Percentiles rank a stretch among this genome's conserved stretches.
phyloP scores from a whole-genome alignment of 768 basidiomycete species.

The Pholiota conissans region DNA sequence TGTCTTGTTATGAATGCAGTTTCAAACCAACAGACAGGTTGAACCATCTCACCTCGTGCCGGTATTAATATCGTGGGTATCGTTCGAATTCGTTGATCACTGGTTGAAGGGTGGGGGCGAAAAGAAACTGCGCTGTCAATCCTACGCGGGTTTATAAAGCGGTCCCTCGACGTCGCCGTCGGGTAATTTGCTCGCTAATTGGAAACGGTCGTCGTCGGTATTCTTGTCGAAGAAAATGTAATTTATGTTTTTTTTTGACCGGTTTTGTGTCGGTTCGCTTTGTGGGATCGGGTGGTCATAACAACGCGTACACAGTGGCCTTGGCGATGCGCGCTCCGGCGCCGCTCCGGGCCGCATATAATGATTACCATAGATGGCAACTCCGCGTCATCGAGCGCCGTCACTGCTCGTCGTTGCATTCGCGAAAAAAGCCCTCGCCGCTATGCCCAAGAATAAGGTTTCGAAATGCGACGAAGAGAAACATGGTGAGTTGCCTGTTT shows the following conservation, averaged over 20 bases:
- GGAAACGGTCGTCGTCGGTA: background rate
- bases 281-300: constrained; percentile 17
- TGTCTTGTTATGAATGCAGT: background rate
- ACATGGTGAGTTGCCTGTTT: no score
- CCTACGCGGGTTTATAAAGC: background rate
- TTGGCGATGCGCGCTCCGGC: background rate
- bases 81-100: background rate
- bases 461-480: no score
- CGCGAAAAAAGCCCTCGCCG: no score
- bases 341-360: background rate
- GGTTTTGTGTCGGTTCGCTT: no score
- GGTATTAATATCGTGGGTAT: background rate
- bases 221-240: background rate
- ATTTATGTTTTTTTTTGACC: background rate
- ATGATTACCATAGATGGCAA: no score
- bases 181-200: background rate
- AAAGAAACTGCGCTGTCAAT: background rate
- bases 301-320: constrained; percentile 18
- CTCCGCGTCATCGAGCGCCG: no score
- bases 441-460: no score
- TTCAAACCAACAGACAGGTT: background rate
- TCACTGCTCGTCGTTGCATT: no score
- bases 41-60: constrained; percentile 4
- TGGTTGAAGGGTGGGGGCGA: background rate
- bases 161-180: no score